A percentile compares a stretch with the other conserved stretches of the same genome.
phyloP scores from a whole-genome alignment of 2,329 filamentous ascomycete species.

The Colletotrichum cuscutae region DNA sequence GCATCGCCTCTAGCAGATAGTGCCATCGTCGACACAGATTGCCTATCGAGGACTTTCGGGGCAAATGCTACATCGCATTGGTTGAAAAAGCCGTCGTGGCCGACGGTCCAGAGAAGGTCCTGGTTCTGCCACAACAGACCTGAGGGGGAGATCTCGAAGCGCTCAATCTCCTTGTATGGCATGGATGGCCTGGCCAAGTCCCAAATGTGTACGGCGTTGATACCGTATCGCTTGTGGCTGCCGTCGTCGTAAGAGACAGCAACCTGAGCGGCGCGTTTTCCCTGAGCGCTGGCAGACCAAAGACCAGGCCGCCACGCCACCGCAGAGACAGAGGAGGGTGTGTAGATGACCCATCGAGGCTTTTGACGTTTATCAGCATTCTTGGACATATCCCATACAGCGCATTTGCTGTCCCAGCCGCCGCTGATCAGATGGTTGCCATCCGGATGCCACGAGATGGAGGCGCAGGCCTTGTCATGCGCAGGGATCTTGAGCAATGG shows the following conservation, averaged over 20 bases:
- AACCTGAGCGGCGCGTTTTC: slow-evolving; percentile 68
- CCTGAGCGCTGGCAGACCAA: slow-evolving; percentile 73
- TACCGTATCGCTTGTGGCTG: slow-evolving; percentile 63
- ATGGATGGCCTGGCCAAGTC: slow-evolving; percentile 74
- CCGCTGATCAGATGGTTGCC: slow-evolving; percentile 73
- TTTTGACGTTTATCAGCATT: slow-evolving; percentile 72
- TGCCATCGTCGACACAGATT: slow-evolving; percentile 68
- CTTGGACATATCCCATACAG: slow-evolving; percentile 73
- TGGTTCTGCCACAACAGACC: slow-evolving; percentile 72
- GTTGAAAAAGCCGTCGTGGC: slow-evolving; percentile 69
- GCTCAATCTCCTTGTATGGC: slow-evolving; percentile 73
- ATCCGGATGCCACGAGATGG: slow-evolving; percentile 75
- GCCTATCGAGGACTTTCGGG: slow-evolving; percentile 70
- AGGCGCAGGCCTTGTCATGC: slow-evolving; percentile 68
- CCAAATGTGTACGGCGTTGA: slow-evolving; percentile 72
- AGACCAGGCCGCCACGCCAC: slow-evolving; percentile 72
- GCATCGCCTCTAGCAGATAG: slow-evolving; percentile 70
- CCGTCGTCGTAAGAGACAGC: slow-evolving; percentile 71
- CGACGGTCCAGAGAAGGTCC: slow-evolving; percentile 74
- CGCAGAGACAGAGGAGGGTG: slow-evolving; percentile 68
- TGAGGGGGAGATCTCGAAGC: slow-evolving; percentile 67
- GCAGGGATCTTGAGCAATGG: slow-evolving; percentile 70
- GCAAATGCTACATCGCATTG: slow-evolving; percentile 75
- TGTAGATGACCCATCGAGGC: slow-evolving; percentile 69
- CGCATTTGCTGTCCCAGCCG: slow-evolving; percentile 69